Base-by-base conservation (phyloP, 2,329 filamentous ascomycete species). In the Pyricularia sp. region DNA sequence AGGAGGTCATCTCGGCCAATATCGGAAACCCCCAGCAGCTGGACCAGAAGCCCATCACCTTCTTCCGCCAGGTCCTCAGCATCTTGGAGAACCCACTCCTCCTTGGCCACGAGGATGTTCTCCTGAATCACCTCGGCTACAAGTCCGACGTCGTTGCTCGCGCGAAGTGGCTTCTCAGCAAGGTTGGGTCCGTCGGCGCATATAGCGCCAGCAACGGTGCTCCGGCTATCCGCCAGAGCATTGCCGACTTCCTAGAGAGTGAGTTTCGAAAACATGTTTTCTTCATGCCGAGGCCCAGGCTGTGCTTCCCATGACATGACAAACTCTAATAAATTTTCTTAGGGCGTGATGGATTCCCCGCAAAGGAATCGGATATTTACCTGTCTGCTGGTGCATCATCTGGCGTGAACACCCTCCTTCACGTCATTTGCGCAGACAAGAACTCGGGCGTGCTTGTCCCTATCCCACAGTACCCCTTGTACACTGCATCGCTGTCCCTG, bases 1-100 rank as follows among this genome's bases (percentile, higher is more conserved):
- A 92, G 75, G 86, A 93, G 70, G 90, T 99, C 80, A 94, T 99
- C 82, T 94, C 92, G 72, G 95, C 95, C 81, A 99, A 99, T 83
- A 99, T 99, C 77, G 95, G 95, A 77, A 99, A 99, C 84, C 95
- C 95, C 4, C 95, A 99, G 81, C 95, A 99, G 82, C 88, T 99
- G 72, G 95, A 97, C 82, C 95, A 99, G 86, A 96, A 98, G 85
- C 95, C 95, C 76, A 94, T 99, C 76, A 99, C 95, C 74, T 99
- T 97, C 85, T 97, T 99, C 88, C 90, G 95, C 74, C 94, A 99
- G 82, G 95, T 99, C 31, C 86, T 95, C 76, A 97, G 93, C 81
- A 80, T 99, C 71, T 81, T 98, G 70, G 95, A 99, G 84, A 94
- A 98, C 83, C 95, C 95, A 0, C 79, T 84, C 69, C 84, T 99